A percentile compares a stretch with the other conserved stretches of the same genome.
These are phyloP conservation scores for Fusarium austroafricanum DNA, from an alignment of 2,329 filamentous ascomycete species.

Conservation along the genomic window DNA sequence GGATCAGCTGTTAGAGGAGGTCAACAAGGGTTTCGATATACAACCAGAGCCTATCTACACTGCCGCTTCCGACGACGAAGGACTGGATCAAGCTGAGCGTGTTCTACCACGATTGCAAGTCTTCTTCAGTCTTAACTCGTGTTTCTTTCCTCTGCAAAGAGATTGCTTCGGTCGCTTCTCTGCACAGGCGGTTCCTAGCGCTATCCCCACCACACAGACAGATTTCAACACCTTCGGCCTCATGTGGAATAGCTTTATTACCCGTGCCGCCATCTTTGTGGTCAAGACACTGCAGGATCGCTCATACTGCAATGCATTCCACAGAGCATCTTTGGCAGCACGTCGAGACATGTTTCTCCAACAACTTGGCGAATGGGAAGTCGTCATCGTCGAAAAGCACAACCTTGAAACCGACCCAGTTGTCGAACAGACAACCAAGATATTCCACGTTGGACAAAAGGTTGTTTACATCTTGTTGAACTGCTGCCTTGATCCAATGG, in stretches of 20 bases:
- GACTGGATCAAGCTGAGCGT: neutral
- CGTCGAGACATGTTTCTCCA: neutral
- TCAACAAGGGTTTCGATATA: neutral
- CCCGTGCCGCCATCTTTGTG: neutral
- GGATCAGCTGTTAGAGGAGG: neutral
- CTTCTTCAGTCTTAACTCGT: neutral
- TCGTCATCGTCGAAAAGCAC: neutral
- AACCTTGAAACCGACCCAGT: accelerated
- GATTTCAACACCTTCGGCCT: neutral
- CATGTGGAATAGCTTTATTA: neutral
- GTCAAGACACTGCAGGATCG: neutral
- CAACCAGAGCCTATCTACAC: neutral
- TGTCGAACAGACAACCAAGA: neutral
- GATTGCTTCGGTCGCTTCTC: neutral
- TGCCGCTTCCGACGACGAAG: neutral
- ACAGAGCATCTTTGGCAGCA: neutral
- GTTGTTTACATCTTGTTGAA: neutral
- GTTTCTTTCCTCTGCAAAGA: neutral
- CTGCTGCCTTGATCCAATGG: neutral
- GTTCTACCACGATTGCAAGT: neutral
- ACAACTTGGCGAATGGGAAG: neutral
- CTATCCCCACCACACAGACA: neutral
- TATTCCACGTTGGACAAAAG: neutral
- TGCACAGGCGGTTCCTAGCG: neutral
- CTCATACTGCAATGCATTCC: neutral